Percentiles rank a stretch among this genome's conserved stretches.
Conservation (phyloP, 768 basidiomycete genomes). For the Auricularia sp. region DNA sequence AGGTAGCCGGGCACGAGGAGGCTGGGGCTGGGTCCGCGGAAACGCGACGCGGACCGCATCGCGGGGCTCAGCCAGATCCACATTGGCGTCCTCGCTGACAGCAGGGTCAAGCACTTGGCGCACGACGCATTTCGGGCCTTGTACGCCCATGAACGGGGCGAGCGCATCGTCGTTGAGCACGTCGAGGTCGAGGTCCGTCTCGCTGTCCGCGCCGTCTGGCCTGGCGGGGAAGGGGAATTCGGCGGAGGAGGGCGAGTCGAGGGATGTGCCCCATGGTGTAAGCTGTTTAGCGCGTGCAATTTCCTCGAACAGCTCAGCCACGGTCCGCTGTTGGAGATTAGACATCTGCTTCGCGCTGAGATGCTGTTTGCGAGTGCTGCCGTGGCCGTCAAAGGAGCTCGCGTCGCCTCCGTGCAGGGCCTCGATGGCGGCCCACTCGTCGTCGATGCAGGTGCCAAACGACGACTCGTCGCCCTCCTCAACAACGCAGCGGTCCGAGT, state of each 20-base stretch:
- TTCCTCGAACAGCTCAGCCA: background rate
- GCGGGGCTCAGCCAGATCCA: background rate
- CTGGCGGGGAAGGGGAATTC: background rate
- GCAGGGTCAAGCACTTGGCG: background rate
- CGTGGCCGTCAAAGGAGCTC: background rate
- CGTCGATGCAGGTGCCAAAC: background rate
- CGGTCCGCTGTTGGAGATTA: background rate
- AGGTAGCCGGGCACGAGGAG: no score
- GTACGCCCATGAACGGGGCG: background rate
- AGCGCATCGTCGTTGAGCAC: background rate
- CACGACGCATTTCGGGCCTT: background rate
- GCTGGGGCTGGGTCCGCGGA: no score
- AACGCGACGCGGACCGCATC: background rate
- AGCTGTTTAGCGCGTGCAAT: background rate
- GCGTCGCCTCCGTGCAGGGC: background rate
- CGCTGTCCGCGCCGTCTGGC: background rate
- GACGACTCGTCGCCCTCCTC: background rate
- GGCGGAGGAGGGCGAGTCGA: background rate
- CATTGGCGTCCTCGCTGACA: background rate
- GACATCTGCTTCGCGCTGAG: constrained; percentile 1
- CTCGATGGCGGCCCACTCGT: background rate
- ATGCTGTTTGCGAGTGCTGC: background rate
- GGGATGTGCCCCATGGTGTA: background rate
- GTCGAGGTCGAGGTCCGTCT: background rate
- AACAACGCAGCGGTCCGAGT: background rate